These are phyloP conservation scores for Immersiporthe knoxdaviesiana DNA, from an alignment of 2,329 filamentous ascomycete species.

Conservation along the genomic window DNA sequence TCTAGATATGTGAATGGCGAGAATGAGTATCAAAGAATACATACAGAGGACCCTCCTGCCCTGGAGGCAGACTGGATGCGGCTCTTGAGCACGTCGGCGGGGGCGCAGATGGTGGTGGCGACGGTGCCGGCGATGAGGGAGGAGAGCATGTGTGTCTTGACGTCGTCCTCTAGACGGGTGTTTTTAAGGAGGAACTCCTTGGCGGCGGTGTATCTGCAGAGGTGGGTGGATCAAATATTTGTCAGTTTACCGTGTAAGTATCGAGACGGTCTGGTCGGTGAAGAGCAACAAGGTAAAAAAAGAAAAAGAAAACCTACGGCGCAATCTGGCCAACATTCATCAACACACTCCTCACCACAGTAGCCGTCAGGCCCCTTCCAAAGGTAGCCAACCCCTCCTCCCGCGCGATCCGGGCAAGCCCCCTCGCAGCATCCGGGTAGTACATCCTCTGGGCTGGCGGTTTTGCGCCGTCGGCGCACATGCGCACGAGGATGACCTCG, in stretches of 20 bases:
- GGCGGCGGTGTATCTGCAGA: conserved; percentile 38
- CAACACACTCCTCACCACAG: conserved; percentile 46
- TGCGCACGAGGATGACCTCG: conserved; percentile 47
- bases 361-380: conserved; percentile 44
- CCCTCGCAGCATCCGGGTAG: conserved; percentile 45
- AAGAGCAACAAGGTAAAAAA: background rate
- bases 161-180: conserved; percentile 41
- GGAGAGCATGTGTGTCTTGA: conserved; percentile 45
- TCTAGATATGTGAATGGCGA: background rate
- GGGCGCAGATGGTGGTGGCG: conserved; percentile 50
- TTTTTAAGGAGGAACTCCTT: conserved; percentile 40
- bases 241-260: background rate
- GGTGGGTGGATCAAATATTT: background rate
- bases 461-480: conserved; percentile 51
- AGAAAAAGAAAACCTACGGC: conserved; percentile 36
- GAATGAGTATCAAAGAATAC: background rate
- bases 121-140: conserved; percentile 48
- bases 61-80: conserved; percentile 43
- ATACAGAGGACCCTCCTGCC: conserved; percentile 22
- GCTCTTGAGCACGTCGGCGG: conserved; percentile 50
- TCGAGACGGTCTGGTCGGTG: too few relatives aligned
- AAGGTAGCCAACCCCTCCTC: conserved; percentile 47
- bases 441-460: conserved; percentile 40
- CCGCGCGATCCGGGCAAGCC: conserved; percentile 38
- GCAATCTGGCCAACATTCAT: conserved; percentile 53